Evolutionary conservation across 257 asterid genomes (phyloP).

Genomic region (Jacaranda copaia): DNA sequence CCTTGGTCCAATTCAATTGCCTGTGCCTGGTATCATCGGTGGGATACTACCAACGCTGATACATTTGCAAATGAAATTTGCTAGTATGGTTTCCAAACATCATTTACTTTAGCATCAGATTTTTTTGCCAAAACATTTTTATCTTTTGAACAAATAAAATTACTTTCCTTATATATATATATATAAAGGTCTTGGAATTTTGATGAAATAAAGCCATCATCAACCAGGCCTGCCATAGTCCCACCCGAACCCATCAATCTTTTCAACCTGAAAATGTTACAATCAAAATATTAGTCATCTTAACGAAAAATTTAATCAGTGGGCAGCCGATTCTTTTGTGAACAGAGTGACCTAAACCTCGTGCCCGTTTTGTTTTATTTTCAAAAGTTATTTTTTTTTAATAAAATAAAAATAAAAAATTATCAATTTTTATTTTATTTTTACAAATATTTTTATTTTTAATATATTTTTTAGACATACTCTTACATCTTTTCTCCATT

Average conservation of each 20-base stretch:
- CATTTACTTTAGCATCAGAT: background rate
- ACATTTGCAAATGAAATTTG: background rate
- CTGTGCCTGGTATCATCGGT: too few relatives aligned
- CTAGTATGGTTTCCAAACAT: background rate
- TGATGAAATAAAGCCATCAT: background rate
- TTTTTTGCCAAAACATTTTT: background rate
- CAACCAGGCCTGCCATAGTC: conserved; percentile 12
- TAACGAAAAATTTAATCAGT: background rate
- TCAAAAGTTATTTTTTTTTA: too few relatives aligned
- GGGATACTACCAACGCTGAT: background rate
- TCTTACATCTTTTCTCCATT: too few relatives aligned
- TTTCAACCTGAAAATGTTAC: conserved; percentile 1
- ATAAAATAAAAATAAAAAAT: too few relatives aligned
- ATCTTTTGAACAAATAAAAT: conserved; percentile 9
- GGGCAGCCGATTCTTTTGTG: background rate
- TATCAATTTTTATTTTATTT: too few relatives aligned
- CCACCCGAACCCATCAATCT: conserved; percentile 37
- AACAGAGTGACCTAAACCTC: conserved; percentile 27
- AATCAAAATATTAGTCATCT: conserved; percentile 4
- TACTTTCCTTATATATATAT: too few relatives aligned
- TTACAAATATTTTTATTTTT: too few relatives aligned
- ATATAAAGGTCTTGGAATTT: too few relatives aligned
- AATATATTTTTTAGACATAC: too few relatives aligned
- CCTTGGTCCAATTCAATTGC: too few relatives aligned
- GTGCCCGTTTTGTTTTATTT: too few relatives aligned